These are phyloP conservation scores for Talaromyces nanjingensis DNA, from an alignment of 495 filamentous ascomycete genomes.

Conservation along the genomic window DNA sequence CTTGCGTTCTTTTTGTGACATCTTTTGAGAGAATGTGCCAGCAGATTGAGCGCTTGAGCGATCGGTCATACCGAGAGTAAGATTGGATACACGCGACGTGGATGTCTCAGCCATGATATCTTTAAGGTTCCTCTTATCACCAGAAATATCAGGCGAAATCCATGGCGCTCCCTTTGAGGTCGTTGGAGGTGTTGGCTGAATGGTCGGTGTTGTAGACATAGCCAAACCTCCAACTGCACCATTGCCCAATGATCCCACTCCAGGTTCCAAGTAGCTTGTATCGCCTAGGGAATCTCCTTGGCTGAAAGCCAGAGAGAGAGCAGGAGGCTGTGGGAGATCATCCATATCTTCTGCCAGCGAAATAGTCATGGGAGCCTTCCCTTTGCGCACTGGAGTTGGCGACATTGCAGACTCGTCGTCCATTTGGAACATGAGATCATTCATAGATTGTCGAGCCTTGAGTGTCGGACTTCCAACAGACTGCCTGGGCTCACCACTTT, in stretches of 20 bases:
- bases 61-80: slow-evolving; percentile 62
- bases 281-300: slow-evolving; percentile 22
- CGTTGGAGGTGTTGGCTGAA: background rate
- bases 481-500: slow-evolving; percentile 38
- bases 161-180: slow-evolving; percentile 41
- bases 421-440: slow-evolving; percentile 92
- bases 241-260: slow-evolving; percentile 24
- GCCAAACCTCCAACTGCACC: background rate
- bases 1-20: slow-evolving; percentile 90
- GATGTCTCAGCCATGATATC: slow-evolving; percentile 81
- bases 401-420: slow-evolving; percentile 60
- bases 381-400: slow-evolving; percentile 21
- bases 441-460: slow-evolving; percentile 53
- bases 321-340: background rate
- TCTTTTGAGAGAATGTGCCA: slow-evolving; percentile 39
- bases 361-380: slow-evolving; percentile 15
- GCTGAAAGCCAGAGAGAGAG: background rate
- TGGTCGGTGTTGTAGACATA: background rate
- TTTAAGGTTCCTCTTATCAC: slow-evolving; percentile 64
- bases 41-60: slow-evolving; percentile 28
- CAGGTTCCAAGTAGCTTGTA: slow-evolving; percentile 25
- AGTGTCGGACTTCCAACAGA: slow-evolving; percentile 49
- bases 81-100: slow-evolving; percentile 52
- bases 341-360: slow-evolving; percentile 1
- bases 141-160: slow-evolving; percentile 47